Conservation (phyloP, 352 stramenopile species). For the Pythium scleroteichum region DNA sequence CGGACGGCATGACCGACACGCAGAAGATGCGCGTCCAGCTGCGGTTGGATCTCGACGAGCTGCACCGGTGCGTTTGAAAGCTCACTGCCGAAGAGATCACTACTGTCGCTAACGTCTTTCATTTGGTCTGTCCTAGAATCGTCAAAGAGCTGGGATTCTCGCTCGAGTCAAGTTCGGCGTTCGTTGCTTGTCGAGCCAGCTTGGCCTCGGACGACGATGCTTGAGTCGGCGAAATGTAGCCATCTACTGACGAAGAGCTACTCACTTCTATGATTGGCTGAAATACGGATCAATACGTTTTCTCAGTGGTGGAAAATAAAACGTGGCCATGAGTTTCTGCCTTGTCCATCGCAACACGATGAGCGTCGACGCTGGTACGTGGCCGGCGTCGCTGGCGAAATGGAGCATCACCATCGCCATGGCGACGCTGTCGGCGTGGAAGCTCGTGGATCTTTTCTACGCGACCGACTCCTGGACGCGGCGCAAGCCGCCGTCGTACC, state of each 20-base stretch:
- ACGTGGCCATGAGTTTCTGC: conserved; percentile 12
- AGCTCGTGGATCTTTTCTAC: conserved; percentile 51
- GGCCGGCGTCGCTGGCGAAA: conserved; percentile 48
- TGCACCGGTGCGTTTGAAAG: conserved; percentile 49
- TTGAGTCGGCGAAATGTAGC: conserved; percentile 11
- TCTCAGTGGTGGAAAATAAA: conserved; percentile 22
- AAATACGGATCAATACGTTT: too few species aligned
- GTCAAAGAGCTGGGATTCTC: conserved; percentile 48
- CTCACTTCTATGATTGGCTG: conserved; percentile 38
- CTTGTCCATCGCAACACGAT: conserved; percentile 9
- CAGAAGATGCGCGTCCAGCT: conserved; percentile 87
- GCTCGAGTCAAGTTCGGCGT: conserved; percentile 36
- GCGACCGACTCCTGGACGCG: conserved; percentile 4
- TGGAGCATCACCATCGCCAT: conserved; percentile 62
- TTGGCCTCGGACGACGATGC: conserved; percentile 14
- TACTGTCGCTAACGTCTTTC: background rate
- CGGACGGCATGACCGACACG: conserved; percentile 65
- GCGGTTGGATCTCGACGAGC: conserved; percentile 70
- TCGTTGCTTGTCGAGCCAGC: conserved; percentile 24
- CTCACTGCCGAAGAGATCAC: background rate
- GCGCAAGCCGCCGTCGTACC: conserved; percentile 26
- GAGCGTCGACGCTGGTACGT: conserved; percentile 25
- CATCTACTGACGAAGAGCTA: conserved; percentile 21
- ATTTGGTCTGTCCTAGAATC: conserved; percentile 34
- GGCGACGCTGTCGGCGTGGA: conserved; percentile 71